phyloP scores from a whole-genome alignment of 352 stramenopile genomes.

The Pythium brassicae region DNA sequence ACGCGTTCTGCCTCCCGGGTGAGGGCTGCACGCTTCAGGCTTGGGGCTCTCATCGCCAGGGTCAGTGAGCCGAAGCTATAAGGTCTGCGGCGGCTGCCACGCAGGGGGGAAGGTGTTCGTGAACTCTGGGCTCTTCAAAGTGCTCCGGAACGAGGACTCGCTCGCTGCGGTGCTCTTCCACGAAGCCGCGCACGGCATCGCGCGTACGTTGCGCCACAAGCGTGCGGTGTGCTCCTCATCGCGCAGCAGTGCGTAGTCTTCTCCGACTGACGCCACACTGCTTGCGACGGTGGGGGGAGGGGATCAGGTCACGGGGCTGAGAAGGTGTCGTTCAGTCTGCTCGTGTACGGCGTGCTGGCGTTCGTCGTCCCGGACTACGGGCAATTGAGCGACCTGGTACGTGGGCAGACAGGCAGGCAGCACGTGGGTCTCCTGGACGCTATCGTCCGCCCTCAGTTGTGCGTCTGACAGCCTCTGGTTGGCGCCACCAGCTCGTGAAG shows the following conservation, averaged over 20 bases:
- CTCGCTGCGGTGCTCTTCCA: conserved; percentile 70
- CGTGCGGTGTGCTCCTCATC: no score
- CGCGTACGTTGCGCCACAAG: conserved; percentile 27
- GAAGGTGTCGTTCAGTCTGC: conserved; percentile 62
- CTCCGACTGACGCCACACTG: no score
- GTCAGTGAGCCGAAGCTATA: neutral
- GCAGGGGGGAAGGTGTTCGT: conserved; percentile 66
- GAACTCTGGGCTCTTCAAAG: conserved; percentile 66
- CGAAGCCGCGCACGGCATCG: conserved; percentile 62
- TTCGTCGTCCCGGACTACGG: conserved; percentile 51
- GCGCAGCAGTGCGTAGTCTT: no score
- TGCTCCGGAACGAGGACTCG: conserved; percentile 53
- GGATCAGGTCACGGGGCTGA: conserved; percentile 57
- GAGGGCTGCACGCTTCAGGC: no score
- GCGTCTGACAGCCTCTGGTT: neutral
- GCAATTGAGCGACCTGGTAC: conserved; percentile 52
- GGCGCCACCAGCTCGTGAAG: conserved; percentile 31
- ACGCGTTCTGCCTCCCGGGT: conserved; percentile 69
- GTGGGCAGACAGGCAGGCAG: no score
- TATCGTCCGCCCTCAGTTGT: neutral
- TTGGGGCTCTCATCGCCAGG: no score
- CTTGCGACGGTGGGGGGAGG: neutral
- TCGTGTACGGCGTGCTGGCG: conserved; percentile 49
- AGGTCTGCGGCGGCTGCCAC: no score
- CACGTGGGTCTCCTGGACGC: no score